phyloP scores from a whole-genome alignment of 441 rosid species.

The Biscutella laevigata region DNA sequence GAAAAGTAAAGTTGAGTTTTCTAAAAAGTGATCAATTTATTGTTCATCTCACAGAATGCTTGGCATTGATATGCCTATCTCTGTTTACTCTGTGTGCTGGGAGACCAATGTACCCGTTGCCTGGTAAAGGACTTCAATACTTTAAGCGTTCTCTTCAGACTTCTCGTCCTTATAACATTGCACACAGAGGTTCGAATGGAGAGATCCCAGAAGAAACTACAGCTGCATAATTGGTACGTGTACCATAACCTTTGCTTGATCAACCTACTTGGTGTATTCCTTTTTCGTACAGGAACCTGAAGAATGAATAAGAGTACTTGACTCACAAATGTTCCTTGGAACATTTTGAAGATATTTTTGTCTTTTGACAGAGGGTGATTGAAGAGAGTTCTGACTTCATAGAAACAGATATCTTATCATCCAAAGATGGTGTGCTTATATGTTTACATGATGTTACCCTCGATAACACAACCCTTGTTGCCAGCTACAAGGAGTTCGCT shows the following conservation, averaged over 20 bases:
- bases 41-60: conserved; percentile 12
- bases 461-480: conserved; percentile 65
- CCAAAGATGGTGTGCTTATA: conserved; percentile 82
- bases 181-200: conserved; percentile 96
- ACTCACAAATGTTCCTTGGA: background rate
- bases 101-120: conserved; percentile 66
- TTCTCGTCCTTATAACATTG: conserved; percentile 76
- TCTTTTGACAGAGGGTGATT: conserved; percentile 67
- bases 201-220: conserved; percentile 94
- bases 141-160: conserved; percentile 57
- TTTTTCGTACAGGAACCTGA: too few relatives aligned
- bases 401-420: conserved; percentile 73
- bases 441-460: conserved; percentile 80
- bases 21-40: background rate
- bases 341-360: background rate
- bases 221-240: conserved; percentile 62
- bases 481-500: conserved; percentile 64
- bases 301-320: too few relatives aligned
- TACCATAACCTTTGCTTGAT: too few relatives aligned
- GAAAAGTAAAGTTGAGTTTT: background rate
- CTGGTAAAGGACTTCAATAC: conserved; percentile 28
- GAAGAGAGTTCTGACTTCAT: conserved; percentile 94
- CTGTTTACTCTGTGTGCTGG: conserved; percentile 42
- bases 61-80: conserved; percentile 22
- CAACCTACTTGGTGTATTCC: too few relatives aligned